Conservation (phyloP, 164 flowering plant genomes). For the Litsea cubeba region DNA sequence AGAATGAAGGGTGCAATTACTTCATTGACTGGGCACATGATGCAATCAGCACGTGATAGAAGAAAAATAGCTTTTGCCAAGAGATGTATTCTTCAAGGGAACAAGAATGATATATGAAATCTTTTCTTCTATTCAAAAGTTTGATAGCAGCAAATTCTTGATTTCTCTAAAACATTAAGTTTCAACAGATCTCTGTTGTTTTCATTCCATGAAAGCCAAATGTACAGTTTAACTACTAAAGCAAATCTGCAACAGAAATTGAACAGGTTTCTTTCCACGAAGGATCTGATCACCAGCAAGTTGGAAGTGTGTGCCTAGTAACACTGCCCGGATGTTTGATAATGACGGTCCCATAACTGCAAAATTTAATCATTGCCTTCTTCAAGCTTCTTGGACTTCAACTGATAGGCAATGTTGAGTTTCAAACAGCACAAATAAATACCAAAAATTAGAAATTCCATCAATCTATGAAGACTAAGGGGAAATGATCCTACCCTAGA, state of each 20-base stretch:
- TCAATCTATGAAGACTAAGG: background rate
- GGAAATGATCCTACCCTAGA: background rate
- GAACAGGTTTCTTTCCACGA: background rate
- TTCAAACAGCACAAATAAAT: slow-evolving; percentile 14
- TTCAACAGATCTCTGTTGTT: background rate
- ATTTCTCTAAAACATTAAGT: background rate
- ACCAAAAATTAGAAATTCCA: slow-evolving; percentile 3
- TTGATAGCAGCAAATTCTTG: background rate
- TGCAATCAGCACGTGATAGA: background rate
- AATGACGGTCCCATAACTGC: slow-evolving; percentile 11
- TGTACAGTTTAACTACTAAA: background rate
- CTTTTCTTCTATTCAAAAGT: background rate
- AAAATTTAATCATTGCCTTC: slow-evolving; percentile 8
- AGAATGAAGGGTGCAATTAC: background rate
- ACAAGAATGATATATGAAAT: background rate
- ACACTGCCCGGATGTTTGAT: slow-evolving; percentile 14
- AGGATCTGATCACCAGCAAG: background rate
- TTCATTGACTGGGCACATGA: background rate
- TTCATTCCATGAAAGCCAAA: background rate
- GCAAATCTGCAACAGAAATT: background rate
- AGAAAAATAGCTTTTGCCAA: background rate
- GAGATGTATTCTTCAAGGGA: background rate
- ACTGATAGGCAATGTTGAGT: slow-evolving; percentile 17
- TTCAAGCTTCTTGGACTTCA: slow-evolving; percentile 16
- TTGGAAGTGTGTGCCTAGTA: slow-evolving; percentile 12